phyloP scores from a whole-genome alignment of 192 early-diverging fungal species.

The Backusella macrospora region DNA sequence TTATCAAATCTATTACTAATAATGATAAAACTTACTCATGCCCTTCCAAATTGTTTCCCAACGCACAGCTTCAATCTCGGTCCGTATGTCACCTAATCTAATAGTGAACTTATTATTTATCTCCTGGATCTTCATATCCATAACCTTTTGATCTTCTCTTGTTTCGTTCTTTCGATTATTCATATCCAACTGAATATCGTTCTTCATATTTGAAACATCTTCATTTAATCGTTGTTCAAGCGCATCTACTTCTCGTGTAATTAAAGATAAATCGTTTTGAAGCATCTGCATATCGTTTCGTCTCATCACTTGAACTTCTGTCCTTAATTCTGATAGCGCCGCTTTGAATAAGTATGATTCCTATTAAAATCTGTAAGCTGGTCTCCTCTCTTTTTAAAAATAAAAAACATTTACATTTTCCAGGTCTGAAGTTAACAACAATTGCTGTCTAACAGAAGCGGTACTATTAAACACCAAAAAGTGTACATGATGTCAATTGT shows the following conservation, averaged over 20 bases:
- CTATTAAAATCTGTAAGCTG: slow-evolving; percentile 31
- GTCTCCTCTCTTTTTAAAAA: background rate
- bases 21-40: slow-evolving; percentile 50
- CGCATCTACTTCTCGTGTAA: slow-evolving; percentile 79
- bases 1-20: background rate
- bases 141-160: slow-evolving; percentile 73
- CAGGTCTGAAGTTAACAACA: slow-evolving; percentile 58
- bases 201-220: slow-evolving; percentile 73
- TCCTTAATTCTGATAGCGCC: slow-evolving; percentile 78
- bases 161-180: slow-evolving; percentile 88
- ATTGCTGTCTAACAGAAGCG: slow-evolving; percentile 42
- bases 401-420: slow-evolving; percentile 64
- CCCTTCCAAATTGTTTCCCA: slow-evolving; percentile 81
- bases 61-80: slow-evolving; percentile 86
- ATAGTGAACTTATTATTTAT: slow-evolving; percentile 86
- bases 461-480: slow-evolving; percentile 37
- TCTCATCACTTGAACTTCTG: slow-evolving; percentile 73
- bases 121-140: slow-evolving; percentile 80
- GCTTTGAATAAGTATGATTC: slow-evolving; percentile 83
- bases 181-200: slow-evolving; percentile 88
- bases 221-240: slow-evolving; percentile 78
- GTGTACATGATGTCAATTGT: background rate
- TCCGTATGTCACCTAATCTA: slow-evolving; percentile 80
- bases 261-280: slow-evolving; percentile 70
- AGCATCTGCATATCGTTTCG: slow-evolving; percentile 78